A percentile compares a stretch with the other conserved stretches of the same genome.
phyloP scores from a whole-genome alignment of 345 rosid species.

The Alliaria petiolata region DNA sequence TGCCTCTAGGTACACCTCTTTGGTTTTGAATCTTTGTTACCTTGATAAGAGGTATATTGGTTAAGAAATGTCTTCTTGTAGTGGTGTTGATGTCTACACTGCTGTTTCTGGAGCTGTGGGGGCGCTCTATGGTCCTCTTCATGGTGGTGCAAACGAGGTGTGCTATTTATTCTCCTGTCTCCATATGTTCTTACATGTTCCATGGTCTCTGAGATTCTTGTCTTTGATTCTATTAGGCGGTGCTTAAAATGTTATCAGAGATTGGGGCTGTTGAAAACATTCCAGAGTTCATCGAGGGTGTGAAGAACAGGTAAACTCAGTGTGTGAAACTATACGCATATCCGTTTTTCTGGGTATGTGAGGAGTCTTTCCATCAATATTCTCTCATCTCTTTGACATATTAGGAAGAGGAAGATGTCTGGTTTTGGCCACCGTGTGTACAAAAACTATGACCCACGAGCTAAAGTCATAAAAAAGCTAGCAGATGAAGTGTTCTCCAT shows the following conservation, averaged over 20 bases:
- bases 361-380: not conserved
- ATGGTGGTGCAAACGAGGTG: constrained; percentile 99
- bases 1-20: constrained; percentile 70
- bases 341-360: not conserved
- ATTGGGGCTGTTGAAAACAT: constrained; percentile 89
- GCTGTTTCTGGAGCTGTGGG: constrained; percentile 97
- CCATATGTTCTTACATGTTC: not conserved
- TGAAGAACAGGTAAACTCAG: constrained; percentile 71
- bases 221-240: constrained; percentile 57
- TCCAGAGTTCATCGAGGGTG: constrained; percentile 91
- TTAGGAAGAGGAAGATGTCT: constrained; percentile 96
- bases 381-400: not conserved
- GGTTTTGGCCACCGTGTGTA: constrained; percentile 99
- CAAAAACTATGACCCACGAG: constrained; percentile 97
- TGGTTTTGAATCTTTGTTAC: constrained; percentile 1
- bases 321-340: not conserved
- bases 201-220: constrained; percentile 1
- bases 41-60: not conserved
- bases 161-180: not conserved
- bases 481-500: constrained; percentile 96
- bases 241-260: constrained; percentile 93
- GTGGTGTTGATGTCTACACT: constrained; percentile 93
- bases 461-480: constrained; percentile 83
- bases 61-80: constrained; percentile 27
- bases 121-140: constrained; percentile 97